Conservation (phyloP, 805 yeast genomes). For the Yarrowia keelungensis region DNA sequence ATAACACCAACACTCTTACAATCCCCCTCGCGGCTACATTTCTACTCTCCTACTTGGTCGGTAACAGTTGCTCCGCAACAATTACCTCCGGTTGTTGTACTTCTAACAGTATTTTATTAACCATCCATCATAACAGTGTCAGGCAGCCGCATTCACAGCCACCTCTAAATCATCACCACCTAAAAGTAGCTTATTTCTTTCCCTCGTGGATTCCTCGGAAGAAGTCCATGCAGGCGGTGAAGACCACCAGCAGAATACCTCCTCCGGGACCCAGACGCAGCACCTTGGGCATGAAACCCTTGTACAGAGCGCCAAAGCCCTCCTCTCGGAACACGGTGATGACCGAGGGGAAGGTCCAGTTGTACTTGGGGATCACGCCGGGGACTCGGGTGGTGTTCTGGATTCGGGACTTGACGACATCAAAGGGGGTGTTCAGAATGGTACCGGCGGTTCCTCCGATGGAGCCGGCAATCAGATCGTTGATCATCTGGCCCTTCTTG, state of each 20-base stretch:
- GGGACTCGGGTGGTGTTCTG: conserved; percentile 72
- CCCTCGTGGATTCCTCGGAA: conserved; percentile 55
- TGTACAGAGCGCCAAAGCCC: conserved; percentile 89
- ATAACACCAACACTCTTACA: no score
- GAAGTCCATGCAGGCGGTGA: conserved; percentile 92
- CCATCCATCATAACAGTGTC: no score
- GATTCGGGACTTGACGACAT: conserved; percentile 93
- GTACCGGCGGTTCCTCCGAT: conserved; percentile 98
- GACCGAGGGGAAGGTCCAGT: conserved; percentile 89
- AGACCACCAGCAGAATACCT: conserved; percentile 96
- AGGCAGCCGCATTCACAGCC: no score
- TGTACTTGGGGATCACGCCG: conserved; percentile 85
- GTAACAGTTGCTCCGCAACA: not conserved
- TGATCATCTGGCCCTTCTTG: conserved; percentile 75
- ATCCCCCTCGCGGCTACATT: no score
- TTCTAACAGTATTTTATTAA: no score
- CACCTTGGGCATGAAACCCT: conserved; percentile 97
- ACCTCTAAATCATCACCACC: no score
- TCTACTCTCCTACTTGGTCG: not conserved
- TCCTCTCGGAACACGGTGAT: conserved; percentile 81
- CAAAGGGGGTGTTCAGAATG: conserved; percentile 93
- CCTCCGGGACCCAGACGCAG: conserved; percentile 99
- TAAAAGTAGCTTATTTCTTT: not conserved
- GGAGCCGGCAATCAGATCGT: conserved; percentile 90
- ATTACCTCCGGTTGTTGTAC: not conserved